Base-by-base conservation (phyloP, 371 early-diverging fungal genomes). In the Dinochytrium kinnereticum region DNA sequence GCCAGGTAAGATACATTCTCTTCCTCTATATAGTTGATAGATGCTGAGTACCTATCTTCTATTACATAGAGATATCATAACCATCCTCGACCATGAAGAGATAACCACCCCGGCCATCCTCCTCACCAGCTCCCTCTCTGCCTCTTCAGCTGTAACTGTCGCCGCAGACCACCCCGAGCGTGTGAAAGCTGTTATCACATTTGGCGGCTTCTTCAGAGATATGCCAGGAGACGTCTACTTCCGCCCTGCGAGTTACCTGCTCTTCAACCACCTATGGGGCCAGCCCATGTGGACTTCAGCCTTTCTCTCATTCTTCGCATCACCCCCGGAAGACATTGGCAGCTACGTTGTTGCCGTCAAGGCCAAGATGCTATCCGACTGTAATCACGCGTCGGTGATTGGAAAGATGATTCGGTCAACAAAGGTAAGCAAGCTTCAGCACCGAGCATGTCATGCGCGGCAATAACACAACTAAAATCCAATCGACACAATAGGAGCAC, bases 121-220 rank as follows among this genome's bases (percentile, higher is more conserved):
- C 37, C 7, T 76, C 28, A 66, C 64, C 37, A 76, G 72, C 70
- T 76, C 76, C 19, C 37, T 72, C 15, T 59, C 64, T 10, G 76
- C 69, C 37, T 72, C 76, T 1, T 59, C 59, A 5, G 68, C 69
- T 21, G 34, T 72, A 19, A 55, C 38, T 0, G 39, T 69, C n/a
- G 71, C 70, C 24, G 40, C 75, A 5, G 70, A 70, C 7, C 55
- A 70, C 34, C 66, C 75, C 5, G 5, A 7, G 24, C 26, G 51
- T 10, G 71, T 75, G 37, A 64, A 30, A 0, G 64, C n/a, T n/a
- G 36, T 75, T 34, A 59, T 75, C 19, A 70, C 75, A 10, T n/a
- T 70, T 13, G 75, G 75, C 26, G 75, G 75, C 36, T 70, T 75
- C 50, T 75, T 75, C 38, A 26, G 71, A 7, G 66, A 69, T 55